Evolutionary conservation across 176 grass and related monocot species (phyloP).

Genomic region (Rhipidocladum racemiflorum): DNA sequence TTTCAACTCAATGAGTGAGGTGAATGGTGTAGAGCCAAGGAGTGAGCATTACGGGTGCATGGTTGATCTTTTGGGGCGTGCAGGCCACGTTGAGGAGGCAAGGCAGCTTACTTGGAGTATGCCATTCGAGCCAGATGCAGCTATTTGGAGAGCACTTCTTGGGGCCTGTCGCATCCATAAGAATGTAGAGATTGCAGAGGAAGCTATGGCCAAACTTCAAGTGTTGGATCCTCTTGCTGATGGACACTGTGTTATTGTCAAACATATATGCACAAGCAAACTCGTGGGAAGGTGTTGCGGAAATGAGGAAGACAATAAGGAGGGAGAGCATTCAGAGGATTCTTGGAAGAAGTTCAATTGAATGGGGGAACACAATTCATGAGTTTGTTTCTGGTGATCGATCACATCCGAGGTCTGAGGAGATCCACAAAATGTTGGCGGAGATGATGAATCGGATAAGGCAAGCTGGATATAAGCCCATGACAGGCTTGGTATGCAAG

Average conservation of each 20-base stretch:
- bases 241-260: slow-evolving; percentile 59
- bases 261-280: slow-evolving; percentile 76
- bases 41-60: slow-evolving; percentile 72
- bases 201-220: slow-evolving; percentile 52
- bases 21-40: slow-evolving; percentile 45
- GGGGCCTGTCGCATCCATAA: slow-evolving; percentile 68
- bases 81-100: slow-evolving; percentile 57
- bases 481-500: slow-evolving; percentile 65
- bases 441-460: slow-evolving; percentile 59
- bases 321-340: slow-evolving; percentile 51
- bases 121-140: slow-evolving; percentile 52
- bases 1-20: slow-evolving; percentile 48
- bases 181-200: slow-evolving; percentile 62
- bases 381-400: slow-evolving; percentile 57
- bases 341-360: slow-evolving; percentile 69
- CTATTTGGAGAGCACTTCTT: slow-evolving; percentile 76
- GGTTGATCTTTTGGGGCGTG: slow-evolving; percentile 68
- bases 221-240: slow-evolving; percentile 59
- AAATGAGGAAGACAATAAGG: slow-evolving; percentile 55
- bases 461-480: slow-evolving; percentile 53
- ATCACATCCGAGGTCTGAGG: slow-evolving; percentile 47
- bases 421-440: slow-evolving; percentile 56
- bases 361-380: slow-evolving; percentile 39
- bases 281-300: slow-evolving; percentile 56
- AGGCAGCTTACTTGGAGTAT: slow-evolving; percentile 50